phyloP scores from a whole-genome alignment of 495 filamentous ascomycete species.

The Aspergillus saccharolyticus region DNA sequence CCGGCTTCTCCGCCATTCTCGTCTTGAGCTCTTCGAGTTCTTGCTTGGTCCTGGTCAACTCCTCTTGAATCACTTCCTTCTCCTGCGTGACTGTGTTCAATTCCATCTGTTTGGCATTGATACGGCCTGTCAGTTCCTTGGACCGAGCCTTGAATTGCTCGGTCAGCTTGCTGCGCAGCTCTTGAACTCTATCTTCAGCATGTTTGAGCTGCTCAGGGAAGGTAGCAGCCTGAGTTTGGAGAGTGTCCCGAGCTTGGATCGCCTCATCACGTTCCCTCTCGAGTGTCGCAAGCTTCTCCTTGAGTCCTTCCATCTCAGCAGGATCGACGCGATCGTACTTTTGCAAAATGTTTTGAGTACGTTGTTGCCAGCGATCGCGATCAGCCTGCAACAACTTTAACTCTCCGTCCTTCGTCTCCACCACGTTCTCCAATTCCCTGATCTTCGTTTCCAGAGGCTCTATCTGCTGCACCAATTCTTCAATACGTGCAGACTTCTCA shows the following conservation, averaged over 20 bases:
- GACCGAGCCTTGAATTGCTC: conserved; percentile 58
- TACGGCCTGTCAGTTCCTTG: conserved; percentile 45
- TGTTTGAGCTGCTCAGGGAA: conserved; percentile 48
- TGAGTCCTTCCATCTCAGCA: conserved; percentile 80
- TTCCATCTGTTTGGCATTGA: conserved; percentile 46
- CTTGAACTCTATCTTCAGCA: conserved; percentile 44
- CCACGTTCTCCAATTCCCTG: conserved; percentile 71
- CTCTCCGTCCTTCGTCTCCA: conserved; percentile 76
- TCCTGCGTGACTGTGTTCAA: conserved; percentile 42
- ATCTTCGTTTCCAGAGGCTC: conserved; percentile 77
- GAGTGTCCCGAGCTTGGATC: conserved; percentile 48
- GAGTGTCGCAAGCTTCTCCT: conserved; percentile 58
- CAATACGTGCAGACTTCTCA: conserved; percentile 67
- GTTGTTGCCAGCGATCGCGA: conserved; percentile 85
- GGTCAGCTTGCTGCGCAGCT: conserved; percentile 48
- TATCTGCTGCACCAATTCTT: conserved; percentile 68
- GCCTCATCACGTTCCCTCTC: conserved; percentile 69
- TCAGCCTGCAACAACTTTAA: conserved; percentile 80
- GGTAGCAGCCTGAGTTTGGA: conserved; percentile 49
- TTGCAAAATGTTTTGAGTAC: conserved; percentile 87
- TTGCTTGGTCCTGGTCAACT: conserved; percentile 42
- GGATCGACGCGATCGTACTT: conserved; percentile 96
- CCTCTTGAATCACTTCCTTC: conserved; percentile 45
- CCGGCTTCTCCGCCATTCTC: conserved; percentile 30
- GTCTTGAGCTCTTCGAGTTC: conserved; percentile 37